Conservation (phyloP, 2,329 filamentous ascomycete species). For the Hymenoscyphus scutula region DNA sequence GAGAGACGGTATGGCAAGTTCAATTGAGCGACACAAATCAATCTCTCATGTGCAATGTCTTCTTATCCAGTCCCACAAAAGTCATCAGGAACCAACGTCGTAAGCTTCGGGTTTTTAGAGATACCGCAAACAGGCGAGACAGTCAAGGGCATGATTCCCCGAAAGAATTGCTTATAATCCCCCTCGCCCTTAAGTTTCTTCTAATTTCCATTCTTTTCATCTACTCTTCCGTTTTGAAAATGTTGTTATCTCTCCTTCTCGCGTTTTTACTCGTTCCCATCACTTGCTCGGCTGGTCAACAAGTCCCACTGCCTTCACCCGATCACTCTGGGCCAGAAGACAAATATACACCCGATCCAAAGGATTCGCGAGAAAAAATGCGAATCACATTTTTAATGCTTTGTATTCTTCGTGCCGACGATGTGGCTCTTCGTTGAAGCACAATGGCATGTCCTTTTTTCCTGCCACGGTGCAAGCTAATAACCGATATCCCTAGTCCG, state of each 20-base stretch:
- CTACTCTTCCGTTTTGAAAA: background rate
- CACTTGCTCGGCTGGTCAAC: background rate
- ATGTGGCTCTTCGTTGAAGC: constrained; percentile 69
- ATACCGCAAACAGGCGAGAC: too few relatives aligned
- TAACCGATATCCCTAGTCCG: too few relatives aligned
- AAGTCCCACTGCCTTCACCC: background rate
- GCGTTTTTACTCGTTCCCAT: background rate
- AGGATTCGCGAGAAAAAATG: constrained; percentile 43
- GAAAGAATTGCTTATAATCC: background rate
- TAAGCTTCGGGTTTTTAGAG: too few relatives aligned
- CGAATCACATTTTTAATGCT: constrained; percentile 68
- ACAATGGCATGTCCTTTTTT: constrained; percentile 75
- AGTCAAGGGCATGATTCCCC: background rate
- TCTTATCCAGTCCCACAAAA: too few relatives aligned
- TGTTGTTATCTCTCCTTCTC: background rate
- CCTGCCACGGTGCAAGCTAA: constrained; percentile 62
- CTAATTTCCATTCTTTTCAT: background rate
- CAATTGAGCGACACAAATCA: too few relatives aligned
- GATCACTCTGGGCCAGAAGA: background rate
- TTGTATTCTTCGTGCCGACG: constrained; percentile 70
- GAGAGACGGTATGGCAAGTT: too few relatives aligned
- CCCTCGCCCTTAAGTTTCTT: background rate
- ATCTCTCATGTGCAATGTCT: too few relatives aligned
- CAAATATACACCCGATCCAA: constrained; percentile 6
- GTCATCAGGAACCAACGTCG: too few relatives aligned